A percentile compares a stretch with the other conserved stretches of the same genome.
These are phyloP conservation scores for Myxozyma udenii DNA, from an alignment of 805 yeast species.

Conservation along the genomic window DNA sequence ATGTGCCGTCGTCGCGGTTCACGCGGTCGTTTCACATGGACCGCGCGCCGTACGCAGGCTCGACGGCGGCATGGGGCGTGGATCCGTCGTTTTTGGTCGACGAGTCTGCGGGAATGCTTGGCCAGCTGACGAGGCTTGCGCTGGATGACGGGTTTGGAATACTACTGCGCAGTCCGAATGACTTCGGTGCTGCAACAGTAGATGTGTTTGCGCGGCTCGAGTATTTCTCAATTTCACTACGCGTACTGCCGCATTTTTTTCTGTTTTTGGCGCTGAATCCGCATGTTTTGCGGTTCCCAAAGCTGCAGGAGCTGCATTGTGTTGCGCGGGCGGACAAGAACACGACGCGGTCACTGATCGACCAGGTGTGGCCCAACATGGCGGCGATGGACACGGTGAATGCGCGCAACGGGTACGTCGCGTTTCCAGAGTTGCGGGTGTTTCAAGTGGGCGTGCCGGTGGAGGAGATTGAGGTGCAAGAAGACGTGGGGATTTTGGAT, in stretches of 20 bases:
- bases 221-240: conserved; percentile 14
- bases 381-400: neutral
- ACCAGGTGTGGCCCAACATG: conserved; percentile 25
- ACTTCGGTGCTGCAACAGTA: conserved; percentile 1
- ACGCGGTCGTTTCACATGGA: conserved; percentile 9
- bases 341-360: neutral
- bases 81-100: conserved; percentile 14
- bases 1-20: conserved; percentile 8
- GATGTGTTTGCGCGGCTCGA: conserved; percentile 6
- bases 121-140: neutral
- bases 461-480: neutral
- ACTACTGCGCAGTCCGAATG: conserved; percentile 1
- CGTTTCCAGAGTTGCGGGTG: conserved; percentile 11
- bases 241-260: conserved; percentile 11
- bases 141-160: conserved; percentile 18
- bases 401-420: conserved; percentile 3
- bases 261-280: conserved; percentile 12
- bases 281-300: conserved; percentile 6
- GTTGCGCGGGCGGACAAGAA: neutral
- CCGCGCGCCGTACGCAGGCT: conserved; percentile 15
- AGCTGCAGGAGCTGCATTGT: conserved; percentile 11
- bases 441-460: conserved; percentile 11
- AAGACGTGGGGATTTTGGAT: conserved; percentile 7
- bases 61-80: conserved; percentile 16
- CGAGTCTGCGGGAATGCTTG: conserved; percentile 5